Conservation (phyloP, 805 yeast genomes). For the Cyberlindnera misumaiensis region DNA sequence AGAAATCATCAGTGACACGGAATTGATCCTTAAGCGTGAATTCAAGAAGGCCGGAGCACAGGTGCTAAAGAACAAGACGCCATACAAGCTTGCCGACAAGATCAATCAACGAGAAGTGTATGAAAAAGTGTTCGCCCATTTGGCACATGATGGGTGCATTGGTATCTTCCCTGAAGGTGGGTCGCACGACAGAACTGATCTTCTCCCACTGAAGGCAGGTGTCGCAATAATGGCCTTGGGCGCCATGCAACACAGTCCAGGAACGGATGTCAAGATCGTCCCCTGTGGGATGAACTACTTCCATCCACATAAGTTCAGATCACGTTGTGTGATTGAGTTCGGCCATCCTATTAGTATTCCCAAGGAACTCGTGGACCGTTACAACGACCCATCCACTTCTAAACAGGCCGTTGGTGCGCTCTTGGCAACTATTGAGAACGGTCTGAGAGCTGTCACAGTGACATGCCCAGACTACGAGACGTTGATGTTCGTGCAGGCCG, state of each 20-base stretch:
- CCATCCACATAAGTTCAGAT: slow-evolving; percentile 91
- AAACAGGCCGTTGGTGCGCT: slow-evolving; percentile 72
- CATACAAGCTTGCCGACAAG: slow-evolving; percentile 68
- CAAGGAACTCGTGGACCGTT: slow-evolving; percentile 54
- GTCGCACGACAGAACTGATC: slow-evolving; percentile 88
- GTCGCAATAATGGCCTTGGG: slow-evolving; percentile 98
- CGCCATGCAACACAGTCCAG: slow-evolving; percentile 73
- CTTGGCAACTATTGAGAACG: slow-evolving; percentile 64
- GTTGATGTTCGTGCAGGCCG: slow-evolving; percentile 90
- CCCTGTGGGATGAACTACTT: slow-evolving; percentile 98
- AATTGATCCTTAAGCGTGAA: slow-evolving; percentile 60
- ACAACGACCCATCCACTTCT: slow-evolving; percentile 50
- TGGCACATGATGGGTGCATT: slow-evolving; percentile 71
- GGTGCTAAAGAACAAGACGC: slow-evolving; percentile 43
- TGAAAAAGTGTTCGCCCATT: slow-evolving; percentile 75
- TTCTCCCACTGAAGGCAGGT: slow-evolving; percentile 92
- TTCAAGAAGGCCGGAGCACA: slow-evolving; percentile 46
- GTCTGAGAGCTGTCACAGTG: slow-evolving; percentile 84
- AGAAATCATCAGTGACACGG: slow-evolving; percentile 65
- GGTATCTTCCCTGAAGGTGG: slow-evolving; percentile 99
- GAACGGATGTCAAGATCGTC: slow-evolving; percentile 75
- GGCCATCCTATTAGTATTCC: slow-evolving; percentile 79
- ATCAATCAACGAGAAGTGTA: slow-evolving; percentile 85
- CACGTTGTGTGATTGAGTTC: slow-evolving; percentile 92
- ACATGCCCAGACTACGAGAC: slow-evolving; percentile 92